Evolutionary conservation across 2,329 filamentous ascomycete genomes (phyloP).

Genomic region (Colletotrichum gigasporum): DNA sequence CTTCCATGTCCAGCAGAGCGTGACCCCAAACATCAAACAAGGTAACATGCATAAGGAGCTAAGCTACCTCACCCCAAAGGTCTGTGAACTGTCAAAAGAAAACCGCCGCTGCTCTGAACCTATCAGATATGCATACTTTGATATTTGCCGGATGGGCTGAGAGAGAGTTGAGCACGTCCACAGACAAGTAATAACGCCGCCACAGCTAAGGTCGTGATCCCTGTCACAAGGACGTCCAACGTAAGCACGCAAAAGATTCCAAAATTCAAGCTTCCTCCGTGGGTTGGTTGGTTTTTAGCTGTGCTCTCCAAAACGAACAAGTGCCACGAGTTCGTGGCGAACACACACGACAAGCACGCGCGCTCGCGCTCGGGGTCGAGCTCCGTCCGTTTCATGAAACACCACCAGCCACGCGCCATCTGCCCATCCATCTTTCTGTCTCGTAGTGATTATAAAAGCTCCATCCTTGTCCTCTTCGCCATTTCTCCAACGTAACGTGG

Average conservation of each 20-base stretch:
- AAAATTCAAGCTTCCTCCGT: slow-evolving; percentile 1
- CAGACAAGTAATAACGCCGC: not conserved
- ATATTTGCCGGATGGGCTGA: not conserved
- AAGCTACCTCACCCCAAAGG: not conserved
- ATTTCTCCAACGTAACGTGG: too few relatives aligned
- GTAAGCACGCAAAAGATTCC: not conserved
- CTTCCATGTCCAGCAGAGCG: not conserved
- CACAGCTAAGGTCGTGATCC: not conserved
- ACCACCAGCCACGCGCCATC: not conserved
- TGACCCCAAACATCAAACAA: too few relatives aligned
- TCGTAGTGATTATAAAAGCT: too few relatives aligned
- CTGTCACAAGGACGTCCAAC: too few relatives aligned
- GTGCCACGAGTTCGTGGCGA: slow-evolving; percentile 8
- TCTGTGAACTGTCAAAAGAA: too few relatives aligned
- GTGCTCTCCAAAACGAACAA: not conserved
- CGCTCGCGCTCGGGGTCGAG: too few relatives aligned
- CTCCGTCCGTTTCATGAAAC: not conserved
- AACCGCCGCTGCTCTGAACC: too few relatives aligned
- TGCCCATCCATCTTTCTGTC: too few relatives aligned
- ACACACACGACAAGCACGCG: not conserved
- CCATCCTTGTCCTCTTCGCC: not conserved
- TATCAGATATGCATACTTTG: not conserved
- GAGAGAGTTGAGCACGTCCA: too few relatives aligned
- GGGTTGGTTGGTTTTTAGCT: too few relatives aligned
- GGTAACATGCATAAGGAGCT: too few relatives aligned